phyloP scores from a whole-genome alignment of 805 yeast genomes.

The Starmera pachycereana region DNA sequence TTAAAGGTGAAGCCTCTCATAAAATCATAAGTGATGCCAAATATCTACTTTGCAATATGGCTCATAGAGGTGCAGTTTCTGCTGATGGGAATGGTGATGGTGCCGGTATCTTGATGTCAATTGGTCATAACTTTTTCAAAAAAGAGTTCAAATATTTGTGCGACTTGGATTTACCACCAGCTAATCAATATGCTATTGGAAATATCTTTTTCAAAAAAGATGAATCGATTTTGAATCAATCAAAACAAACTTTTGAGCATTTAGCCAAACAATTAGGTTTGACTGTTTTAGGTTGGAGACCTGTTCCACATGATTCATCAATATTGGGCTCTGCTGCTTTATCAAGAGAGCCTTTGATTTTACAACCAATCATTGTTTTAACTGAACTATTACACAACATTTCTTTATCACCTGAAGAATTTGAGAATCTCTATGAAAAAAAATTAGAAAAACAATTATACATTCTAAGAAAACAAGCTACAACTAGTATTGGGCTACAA shows the following conservation, averaged over 20 bases:
- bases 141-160: slow-evolving; percentile 74
- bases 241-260: slow-evolving; percentile 69
- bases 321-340: slow-evolving; percentile 91
- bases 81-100: slow-evolving; percentile 98
- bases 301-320: slow-evolving; percentile 90
- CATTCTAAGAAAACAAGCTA: slow-evolving; percentile 79
- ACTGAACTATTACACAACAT: slow-evolving; percentile 33
- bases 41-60: slow-evolving; percentile 87
- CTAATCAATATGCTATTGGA: slow-evolving; percentile 91
- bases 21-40: slow-evolving; percentile 89
- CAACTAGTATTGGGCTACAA: slow-evolving; percentile 86
- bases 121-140: slow-evolving; percentile 79
- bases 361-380: slow-evolving; percentile 89
- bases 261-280: slow-evolving; percentile 71
- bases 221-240: slow-evolving; percentile 51
- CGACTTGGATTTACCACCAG: slow-evolving; percentile 56
- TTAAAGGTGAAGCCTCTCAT: slow-evolving; percentile 81
- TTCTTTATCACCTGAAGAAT: slow-evolving; percentile 36
- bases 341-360: slow-evolving; percentile 81
- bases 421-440: slow-evolving; percentile 44
- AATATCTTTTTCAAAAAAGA: slow-evolving; percentile 90
- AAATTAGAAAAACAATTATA: slow-evolving; percentile 76
- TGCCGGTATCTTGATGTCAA: slow-evolving; percentile 91
- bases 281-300: slow-evolving; percentile 87
- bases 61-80: slow-evolving; percentile 98